Percentiles rank a stretch among this genome's conserved stretches.
Evolutionary conservation across 345 rosid species (phyloP).

Genomic region (Barbarea vulgaris): DNA sequence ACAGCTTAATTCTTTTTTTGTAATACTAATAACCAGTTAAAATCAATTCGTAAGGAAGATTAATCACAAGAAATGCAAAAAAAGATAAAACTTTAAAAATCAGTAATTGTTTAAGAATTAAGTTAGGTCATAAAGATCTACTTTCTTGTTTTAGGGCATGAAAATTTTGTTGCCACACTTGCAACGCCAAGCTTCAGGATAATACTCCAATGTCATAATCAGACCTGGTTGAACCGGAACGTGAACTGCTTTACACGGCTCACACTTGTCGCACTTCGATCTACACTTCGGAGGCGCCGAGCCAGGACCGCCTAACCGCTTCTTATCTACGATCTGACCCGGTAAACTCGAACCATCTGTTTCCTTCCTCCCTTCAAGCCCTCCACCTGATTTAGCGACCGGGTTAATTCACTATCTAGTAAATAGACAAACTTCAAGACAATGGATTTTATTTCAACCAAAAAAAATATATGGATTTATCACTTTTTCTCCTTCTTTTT

Average conservation of each 20-base stretch:
- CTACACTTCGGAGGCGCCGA: slow-evolving; percentile 76
- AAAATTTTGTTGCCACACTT: slow-evolving; percentile 80
- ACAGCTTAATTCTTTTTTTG: not conserved
- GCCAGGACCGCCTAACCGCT: slow-evolving; percentile 57
- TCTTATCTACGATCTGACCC: slow-evolving; percentile 42
- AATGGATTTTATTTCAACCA: not conserved
- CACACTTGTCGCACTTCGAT: slow-evolving; percentile 76
- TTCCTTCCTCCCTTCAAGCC: slow-evolving; percentile 28
- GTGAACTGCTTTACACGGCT: slow-evolving; percentile 79
- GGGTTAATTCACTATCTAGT: slow-evolving; percentile 1
- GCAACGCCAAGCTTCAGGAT: slow-evolving; percentile 99
- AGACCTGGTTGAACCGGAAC: slow-evolving; percentile 71
- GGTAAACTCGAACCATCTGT: slow-evolving; percentile 22
- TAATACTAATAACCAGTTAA: not conserved
- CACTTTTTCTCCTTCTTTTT: not conserved
- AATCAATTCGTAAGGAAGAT: not conserved
- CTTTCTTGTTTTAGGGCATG: slow-evolving; percentile 53
- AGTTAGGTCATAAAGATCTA: slow-evolving; percentile 61
- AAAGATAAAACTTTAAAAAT: not conserved
- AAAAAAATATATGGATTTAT: not conserved
- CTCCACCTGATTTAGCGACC: slow-evolving; percentile 33
- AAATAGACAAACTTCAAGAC: not conserved
- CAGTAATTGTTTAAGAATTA: not conserved
- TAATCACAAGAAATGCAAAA: slow-evolving; percentile 8
- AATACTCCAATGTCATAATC: slow-evolving; percentile 65